A percentile compares a stretch with the other conserved stretches of the same genome.
Evolutionary conservation across 371 early-diverging fungal genomes (phyloP).

Genomic region (Mucor saturninus): DNA sequence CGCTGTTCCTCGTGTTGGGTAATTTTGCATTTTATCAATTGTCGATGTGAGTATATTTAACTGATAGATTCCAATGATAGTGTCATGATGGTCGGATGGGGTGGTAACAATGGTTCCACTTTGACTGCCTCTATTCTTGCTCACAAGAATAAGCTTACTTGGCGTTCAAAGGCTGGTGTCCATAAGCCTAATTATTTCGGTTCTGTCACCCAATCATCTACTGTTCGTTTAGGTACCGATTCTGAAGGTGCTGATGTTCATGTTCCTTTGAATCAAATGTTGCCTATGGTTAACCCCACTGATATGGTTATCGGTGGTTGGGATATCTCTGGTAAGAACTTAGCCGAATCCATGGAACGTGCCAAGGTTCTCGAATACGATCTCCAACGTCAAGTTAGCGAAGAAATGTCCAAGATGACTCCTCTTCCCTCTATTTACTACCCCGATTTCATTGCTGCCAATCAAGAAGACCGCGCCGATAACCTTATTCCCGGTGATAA

Average conservation of each 20-base stretch:
- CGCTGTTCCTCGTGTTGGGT: conserved; percentile 83
- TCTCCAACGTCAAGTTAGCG: conserved; percentile 88
- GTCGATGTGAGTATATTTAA: neutral
- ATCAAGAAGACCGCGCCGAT: conserved; percentile 95
- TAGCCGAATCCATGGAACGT: conserved; percentile 92
- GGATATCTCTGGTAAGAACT: conserved; percentile 89
- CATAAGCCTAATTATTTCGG: conserved; percentile 96
- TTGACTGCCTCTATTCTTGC: conserved; percentile 94
- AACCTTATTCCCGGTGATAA: conserved; percentile 82
- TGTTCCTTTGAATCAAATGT: conserved; percentile 87
- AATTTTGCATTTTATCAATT: conserved; percentile 30
- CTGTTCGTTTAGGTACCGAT: conserved; percentile 89
- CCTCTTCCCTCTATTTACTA: conserved; percentile 96
- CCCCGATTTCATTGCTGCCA: conserved; percentile 95
- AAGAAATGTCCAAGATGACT: conserved; percentile 76
- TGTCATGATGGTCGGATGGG: conserved; percentile 98
- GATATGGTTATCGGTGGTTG: conserved; percentile 96
- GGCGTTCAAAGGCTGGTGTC: conserved; percentile 92
- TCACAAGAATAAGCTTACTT: conserved; percentile 83
- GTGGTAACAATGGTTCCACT: conserved; percentile 98
- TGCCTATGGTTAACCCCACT: conserved; percentile 96
- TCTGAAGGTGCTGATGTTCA: conserved; percentile 83
- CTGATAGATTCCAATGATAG: conserved; percentile 41
- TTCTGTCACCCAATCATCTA: conserved; percentile 93
- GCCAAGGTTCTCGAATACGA: conserved; percentile 95